Evolutionary conservation across 2,329 filamentous ascomycete species (phyloP).

Genomic region (Acrocalymma vagum): DNA sequence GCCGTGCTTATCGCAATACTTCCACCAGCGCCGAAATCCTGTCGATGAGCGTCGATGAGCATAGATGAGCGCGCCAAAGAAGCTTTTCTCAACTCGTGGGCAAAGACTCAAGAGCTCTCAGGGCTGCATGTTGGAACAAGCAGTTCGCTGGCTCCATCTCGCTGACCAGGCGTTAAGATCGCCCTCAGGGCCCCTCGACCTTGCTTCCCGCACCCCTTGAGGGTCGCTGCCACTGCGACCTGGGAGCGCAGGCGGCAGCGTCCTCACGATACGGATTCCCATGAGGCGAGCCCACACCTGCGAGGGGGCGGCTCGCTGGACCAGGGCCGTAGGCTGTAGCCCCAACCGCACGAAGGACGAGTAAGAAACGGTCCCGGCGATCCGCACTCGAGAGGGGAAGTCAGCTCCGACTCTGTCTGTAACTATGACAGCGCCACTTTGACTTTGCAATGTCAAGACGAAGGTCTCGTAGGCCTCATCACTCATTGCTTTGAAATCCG

Average conservation of each 20-base stretch:
- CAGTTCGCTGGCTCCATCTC: constrained; percentile 23
- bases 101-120: too few relatives aligned
- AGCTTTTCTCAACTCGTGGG: too few relatives aligned
- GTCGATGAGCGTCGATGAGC: too few relatives aligned
- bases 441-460: constrained; percentile 25
- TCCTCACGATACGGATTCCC: constrained; percentile 20
- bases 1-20: constrained; percentile 7
- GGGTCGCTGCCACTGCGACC: constrained; percentile 33
- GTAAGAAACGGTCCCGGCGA: constrained; percentile 22
- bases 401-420: constrained; percentile 18
- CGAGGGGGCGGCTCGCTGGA: constrained; percentile 11
- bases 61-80: too few relatives aligned
- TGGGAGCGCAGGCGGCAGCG: constrained; percentile 28
- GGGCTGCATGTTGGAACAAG: constrained; percentile 27
- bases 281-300: constrained; percentile 21
- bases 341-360: constrained; percentile 12
- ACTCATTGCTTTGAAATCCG: constrained; percentile 43
- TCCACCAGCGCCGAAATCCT: background rate
- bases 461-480: constrained; percentile 19
- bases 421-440: constrained; percentile 28
- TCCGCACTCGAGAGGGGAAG: constrained; percentile 27
- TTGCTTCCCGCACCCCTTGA: constrained; percentile 48
- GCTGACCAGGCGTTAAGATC: constrained; percentile 37
- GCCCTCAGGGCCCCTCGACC: constrained; percentile 47
- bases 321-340: constrained; percentile 21